These are phyloP conservation scores for Xerocomus potaroensis DNA, from an alignment of 768 basidiomycete species.

Conservation along the genomic window DNA sequence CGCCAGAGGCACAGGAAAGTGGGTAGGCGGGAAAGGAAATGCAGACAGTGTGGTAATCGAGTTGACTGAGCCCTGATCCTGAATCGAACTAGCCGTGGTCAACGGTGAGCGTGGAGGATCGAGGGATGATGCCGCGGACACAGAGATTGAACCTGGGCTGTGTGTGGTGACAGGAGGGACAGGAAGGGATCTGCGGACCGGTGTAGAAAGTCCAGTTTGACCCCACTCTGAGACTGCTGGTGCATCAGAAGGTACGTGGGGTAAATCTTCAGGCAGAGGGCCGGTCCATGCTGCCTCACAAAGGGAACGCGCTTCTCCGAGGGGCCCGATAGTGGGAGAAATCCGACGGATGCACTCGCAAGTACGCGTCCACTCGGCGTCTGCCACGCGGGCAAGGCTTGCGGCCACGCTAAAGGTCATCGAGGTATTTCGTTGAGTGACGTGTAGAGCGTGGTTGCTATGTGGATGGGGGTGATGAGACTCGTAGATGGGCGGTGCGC, in stretches of 20 bases:
- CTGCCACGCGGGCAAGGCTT: constrained; percentile 64
- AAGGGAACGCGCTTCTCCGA: constrained; percentile 67
- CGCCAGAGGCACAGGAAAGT: constrained; percentile 59
- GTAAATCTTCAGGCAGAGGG: constrained; percentile 30
- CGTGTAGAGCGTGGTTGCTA: constrained; percentile 62
- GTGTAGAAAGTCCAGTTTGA: constrained; percentile 17
- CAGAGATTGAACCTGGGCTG: constrained; percentile 10
- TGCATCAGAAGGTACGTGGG: constrained; percentile 12
- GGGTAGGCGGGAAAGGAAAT: constrained; percentile 69
- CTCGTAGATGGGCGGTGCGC: background rate
- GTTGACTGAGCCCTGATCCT: constrained; percentile 30
- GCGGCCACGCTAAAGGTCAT: constrained; percentile 62
- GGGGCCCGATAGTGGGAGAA: constrained; percentile 61
- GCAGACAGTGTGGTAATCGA: constrained; percentile 69
- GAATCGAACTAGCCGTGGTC: constrained; percentile 2
- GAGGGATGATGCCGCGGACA: constrained; percentile 2
- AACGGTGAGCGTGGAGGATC: constrained; percentile 28
- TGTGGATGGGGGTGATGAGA: background rate
- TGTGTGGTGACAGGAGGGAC: constrained; percentile 14
- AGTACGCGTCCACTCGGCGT: constrained; percentile 69
- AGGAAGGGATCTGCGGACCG: constrained; percentile 19
- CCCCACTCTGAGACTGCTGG: constrained; percentile 30
- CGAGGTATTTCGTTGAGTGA: constrained; percentile 57
- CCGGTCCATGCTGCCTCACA: constrained; percentile 77
- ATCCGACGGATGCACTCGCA: constrained; percentile 70